Evolutionary conservation across 805 yeast species (phyloP).

Genomic region (Zygotorulaspora danielsina): DNA sequence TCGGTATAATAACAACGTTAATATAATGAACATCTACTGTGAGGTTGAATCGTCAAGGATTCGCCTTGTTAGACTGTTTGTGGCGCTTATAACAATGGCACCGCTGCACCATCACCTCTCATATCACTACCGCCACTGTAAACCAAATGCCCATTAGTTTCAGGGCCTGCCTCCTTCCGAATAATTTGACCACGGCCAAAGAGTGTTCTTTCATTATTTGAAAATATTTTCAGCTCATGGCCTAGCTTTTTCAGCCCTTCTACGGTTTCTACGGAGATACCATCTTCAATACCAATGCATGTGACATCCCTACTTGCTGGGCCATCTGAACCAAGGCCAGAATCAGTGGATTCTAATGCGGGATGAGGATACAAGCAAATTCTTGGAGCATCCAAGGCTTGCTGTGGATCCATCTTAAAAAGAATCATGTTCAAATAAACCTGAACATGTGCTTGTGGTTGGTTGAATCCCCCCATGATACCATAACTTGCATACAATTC

Average conservation of each 20-base stretch:
- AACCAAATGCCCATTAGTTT: constrained; percentile 40
- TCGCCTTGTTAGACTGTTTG: too few species aligned
- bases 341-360: constrained; percentile 40
- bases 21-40: too few species aligned
- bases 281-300: constrained; percentile 60
- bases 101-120: constrained; percentile 84
- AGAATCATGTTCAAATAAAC: constrained; percentile 61
- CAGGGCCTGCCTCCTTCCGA: constrained; percentile 38
- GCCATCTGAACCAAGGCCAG: constrained; percentile 58
- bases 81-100: too few species aligned
- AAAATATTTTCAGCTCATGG: constrained; percentile 47
- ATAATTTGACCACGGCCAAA: constrained; percentile 77
- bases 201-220: constrained; percentile 41
- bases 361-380: constrained; percentile 57
- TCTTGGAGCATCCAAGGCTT: constrained; percentile 72
- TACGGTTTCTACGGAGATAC: constrained; percentile 47
- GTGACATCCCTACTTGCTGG: constrained; percentile 60
- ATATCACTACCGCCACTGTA: constrained; percentile 72
- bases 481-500: constrained; percentile 66
- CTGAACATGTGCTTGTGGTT: constrained; percentile 81
- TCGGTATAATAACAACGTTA: too few species aligned
- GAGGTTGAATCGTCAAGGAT: too few species aligned
- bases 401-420: constrained; percentile 66
- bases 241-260: constrained; percentile 49
- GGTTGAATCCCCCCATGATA: constrained; percentile 84